Conservation (phyloP, 768 basidiomycete genomes). For the Kondoa malvinella region DNA sequence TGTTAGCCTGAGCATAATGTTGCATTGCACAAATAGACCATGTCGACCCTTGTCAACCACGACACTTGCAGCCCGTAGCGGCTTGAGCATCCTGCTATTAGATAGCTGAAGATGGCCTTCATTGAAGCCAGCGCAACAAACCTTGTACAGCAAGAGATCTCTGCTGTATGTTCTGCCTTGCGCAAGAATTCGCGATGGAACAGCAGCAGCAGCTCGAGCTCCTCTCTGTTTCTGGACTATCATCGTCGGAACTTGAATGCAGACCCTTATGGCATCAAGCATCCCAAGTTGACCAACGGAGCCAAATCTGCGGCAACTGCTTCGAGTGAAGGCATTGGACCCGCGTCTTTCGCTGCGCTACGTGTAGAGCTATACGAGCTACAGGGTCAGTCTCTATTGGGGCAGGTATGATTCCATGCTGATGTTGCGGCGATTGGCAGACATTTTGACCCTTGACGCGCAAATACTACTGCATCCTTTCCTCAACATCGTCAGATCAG, state of each 20-base stretch:
- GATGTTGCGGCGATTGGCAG: conserved; percentile 5
- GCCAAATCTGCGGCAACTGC: conserved; percentile 16
- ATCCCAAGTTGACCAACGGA: conserved; percentile 25
- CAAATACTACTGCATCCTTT: conserved; percentile 57
- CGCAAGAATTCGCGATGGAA: not conserved
- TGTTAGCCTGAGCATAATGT: conserved; percentile 36
- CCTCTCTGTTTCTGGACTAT: not conserved
- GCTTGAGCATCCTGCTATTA: not conserved
- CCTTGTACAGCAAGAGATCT: not conserved
- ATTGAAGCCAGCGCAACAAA: not conserved
- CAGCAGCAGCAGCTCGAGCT: not conserved
- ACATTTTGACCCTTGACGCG: conserved; percentile 27
- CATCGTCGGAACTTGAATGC: not conserved
- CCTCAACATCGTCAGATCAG: conserved; percentile 79
- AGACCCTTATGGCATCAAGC: not conserved
- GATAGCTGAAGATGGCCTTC: not conserved
- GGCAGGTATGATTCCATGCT: not conserved
- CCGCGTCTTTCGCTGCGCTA: conserved; percentile 75
- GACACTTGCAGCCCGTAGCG: too few species aligned
- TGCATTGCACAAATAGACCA: not conserved
- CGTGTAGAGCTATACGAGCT: conserved; percentile 51
- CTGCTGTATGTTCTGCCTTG: not conserved
- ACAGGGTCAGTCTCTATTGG: conserved; percentile 37
- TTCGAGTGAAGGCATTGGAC: conserved; percentile 1
- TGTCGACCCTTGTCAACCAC: too few species aligned